A percentile compares a stretch with the other conserved stretches of the same genome.
Evolutionary conservation across 2,329 filamentous ascomycete genomes (phyloP).

Genomic region (Neonectria sp.): DNA sequence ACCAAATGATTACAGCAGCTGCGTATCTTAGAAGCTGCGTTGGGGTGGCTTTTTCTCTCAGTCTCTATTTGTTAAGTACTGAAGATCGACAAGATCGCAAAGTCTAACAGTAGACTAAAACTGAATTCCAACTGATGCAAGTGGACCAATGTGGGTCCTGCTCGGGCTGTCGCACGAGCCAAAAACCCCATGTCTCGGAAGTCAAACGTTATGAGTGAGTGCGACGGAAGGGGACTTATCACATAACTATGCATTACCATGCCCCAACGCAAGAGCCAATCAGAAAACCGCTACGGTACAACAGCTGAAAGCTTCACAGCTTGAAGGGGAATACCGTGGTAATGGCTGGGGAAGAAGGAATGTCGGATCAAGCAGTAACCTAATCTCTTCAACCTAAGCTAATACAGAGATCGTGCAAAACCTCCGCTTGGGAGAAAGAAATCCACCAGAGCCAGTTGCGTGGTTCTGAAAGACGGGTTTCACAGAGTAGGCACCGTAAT

Average conservation of each 20-base stretch:
- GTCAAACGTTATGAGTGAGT: not conserved
- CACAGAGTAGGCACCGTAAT: not conserved
- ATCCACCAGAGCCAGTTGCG: not conserved
- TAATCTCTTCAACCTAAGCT: not conserved
- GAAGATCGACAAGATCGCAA: not conserved
- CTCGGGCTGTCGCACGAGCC: not conserved
- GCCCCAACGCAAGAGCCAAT: not conserved
- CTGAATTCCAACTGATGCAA: not conserved
- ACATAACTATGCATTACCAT: not conserved
- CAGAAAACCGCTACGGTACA: not conserved
- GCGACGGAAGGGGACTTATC: not conserved
- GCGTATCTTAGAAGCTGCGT: not conserved
- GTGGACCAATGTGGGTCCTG: not conserved
- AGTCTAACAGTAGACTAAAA: not conserved
- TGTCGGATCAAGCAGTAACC: not conserved
- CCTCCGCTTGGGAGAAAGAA: not conserved
- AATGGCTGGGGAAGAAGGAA: not conserved
- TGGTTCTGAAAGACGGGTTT: not conserved
- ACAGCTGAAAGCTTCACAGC: not conserved
- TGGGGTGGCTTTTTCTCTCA: not conserved
- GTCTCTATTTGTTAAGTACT: not conserved
- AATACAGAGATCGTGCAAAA: not conserved
- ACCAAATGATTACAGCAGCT: not conserved
- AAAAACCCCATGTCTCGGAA: not conserved
- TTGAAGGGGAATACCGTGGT: not conserved